Conservation (phyloP, 2,329 filamentous ascomycete species). For the Elsinoe ampelina region DNA sequence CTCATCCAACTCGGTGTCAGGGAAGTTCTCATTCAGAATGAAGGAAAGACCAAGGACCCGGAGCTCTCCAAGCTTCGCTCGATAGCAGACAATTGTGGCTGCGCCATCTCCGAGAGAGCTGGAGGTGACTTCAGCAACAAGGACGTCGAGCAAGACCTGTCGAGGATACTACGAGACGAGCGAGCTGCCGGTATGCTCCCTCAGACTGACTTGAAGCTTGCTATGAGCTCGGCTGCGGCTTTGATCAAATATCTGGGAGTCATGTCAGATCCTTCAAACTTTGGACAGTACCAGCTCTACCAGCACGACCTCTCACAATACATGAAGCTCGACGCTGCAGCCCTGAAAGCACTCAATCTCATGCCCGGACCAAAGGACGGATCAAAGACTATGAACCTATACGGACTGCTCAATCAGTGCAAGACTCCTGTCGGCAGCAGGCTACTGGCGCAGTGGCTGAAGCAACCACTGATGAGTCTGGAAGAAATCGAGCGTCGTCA, state of each 20-base stretch:
- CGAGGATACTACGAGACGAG: constrained; percentile 79
- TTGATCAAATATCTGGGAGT: constrained; percentile 90
- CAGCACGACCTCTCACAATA: constrained; percentile 95
- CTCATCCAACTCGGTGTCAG: constrained; percentile 94
- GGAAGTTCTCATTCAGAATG: constrained; percentile 78
- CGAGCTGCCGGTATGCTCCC: constrained; percentile 66
- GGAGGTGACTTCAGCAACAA: constrained; percentile 70
- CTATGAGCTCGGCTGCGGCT: constrained; percentile 89
- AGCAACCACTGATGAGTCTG: constrained; percentile 90
- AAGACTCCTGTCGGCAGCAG: constrained; percentile 91
- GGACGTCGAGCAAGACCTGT: constrained; percentile 93
- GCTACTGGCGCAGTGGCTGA: constrained; percentile 88
- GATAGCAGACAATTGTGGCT: constrained; percentile 86
- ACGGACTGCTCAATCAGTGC: constrained; percentile 90
- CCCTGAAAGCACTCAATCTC: constrained; percentile 85
- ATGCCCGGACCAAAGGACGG: constrained; percentile 95
- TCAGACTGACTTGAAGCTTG: constrained; percentile 85
- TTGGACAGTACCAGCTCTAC: constrained; percentile 93
- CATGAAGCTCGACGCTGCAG: constrained; percentile 96
- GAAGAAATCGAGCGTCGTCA: constrained; percentile 83
- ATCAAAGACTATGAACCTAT: constrained; percentile 95
- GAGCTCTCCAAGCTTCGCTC: constrained; percentile 79
- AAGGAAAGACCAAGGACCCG: constrained; percentile 71
- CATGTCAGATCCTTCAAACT: constrained; percentile 85
- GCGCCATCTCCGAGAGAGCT: constrained; percentile 76